A percentile compares a stretch with the other conserved stretches of the same genome.
Conservation (phyloP, 2,329 filamentous ascomycete genomes). For the Penicillium decumbens region DNA sequence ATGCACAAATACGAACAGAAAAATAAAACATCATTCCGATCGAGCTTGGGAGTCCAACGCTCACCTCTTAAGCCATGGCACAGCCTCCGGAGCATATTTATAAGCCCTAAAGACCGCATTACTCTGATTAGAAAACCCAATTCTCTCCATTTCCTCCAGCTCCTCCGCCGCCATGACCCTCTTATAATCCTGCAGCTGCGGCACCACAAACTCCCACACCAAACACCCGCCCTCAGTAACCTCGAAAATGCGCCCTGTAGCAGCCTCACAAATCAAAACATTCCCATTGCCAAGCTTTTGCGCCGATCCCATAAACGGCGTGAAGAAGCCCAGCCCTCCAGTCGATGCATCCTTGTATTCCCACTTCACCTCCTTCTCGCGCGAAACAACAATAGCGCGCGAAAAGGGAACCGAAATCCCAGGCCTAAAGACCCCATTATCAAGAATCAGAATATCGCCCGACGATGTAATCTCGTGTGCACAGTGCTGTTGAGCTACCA, state of each 20-base stretch:
- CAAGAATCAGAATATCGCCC: conserved; percentile 46
- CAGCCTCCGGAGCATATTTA: conserved; percentile 40
- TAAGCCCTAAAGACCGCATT: conserved; percentile 47
- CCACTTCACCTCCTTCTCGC: conserved; percentile 42
- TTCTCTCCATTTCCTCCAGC: conserved; percentile 33
- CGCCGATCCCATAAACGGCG: conserved; percentile 47
- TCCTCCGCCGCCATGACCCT: conserved; percentile 20
- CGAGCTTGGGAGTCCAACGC: no score
- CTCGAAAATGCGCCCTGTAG: conserved; percentile 44
- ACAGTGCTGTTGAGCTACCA: conserved; percentile 45
- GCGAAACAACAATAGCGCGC: conserved; percentile 41
- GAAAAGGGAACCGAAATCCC: conserved; percentile 42
- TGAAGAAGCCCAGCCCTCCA: conserved; percentile 42
- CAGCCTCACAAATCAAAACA: conserved; percentile 43
- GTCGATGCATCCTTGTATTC: conserved; percentile 40
- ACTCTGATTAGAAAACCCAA: conserved; percentile 37
- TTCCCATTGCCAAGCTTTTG: conserved; percentile 43
- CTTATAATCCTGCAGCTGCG: conserved; percentile 40
- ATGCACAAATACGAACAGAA: background rate
- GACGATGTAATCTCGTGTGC: conserved; percentile 39
- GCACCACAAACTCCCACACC: conserved; percentile 45
- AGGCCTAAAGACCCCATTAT: conserved; percentile 45
- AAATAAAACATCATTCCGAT: background rate
- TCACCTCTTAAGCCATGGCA: conserved; percentile 36
- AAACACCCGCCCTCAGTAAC: conserved; percentile 41